phyloP scores from a whole-genome alignment of 2,329 filamentous ascomycete species.

The Pseudocercospora fuligena region DNA sequence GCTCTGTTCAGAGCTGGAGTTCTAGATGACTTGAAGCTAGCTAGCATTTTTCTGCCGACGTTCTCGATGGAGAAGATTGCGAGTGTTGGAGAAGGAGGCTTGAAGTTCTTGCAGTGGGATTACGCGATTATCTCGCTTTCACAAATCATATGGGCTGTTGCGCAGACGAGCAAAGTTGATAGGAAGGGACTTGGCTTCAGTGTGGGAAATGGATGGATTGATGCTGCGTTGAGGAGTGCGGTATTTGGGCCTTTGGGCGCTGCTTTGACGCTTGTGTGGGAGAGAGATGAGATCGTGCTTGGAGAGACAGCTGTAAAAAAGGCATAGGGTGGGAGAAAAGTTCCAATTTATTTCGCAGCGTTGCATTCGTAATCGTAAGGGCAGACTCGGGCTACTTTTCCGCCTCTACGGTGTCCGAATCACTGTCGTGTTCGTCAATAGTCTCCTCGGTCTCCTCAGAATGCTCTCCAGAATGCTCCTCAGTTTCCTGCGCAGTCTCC shows the following conservation, averaged over 20 bases:
- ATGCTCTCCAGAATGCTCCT: neutral
- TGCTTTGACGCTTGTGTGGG: neutral
- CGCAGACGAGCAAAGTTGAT: neutral
- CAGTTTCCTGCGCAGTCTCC: neutral
- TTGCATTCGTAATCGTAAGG: neutral
- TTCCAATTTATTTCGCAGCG: neutral
- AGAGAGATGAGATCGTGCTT: neutral
- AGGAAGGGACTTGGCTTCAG: neutral
- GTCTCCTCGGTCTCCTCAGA: neutral
- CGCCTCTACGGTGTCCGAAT: neutral
- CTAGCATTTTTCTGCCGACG: neutral
- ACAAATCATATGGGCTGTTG: neutral
- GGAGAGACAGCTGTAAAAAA: neutral
- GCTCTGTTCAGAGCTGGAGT: neutral
- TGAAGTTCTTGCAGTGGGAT: conserved; percentile 7
- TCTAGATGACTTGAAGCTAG: neutral
- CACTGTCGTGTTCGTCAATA: neutral
- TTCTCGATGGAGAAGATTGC: neutral
- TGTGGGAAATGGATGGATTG: neutral
- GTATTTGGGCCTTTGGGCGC: neutral
- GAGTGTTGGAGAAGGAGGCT: neutral
- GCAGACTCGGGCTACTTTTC: neutral
- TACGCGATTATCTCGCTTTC: neutral
- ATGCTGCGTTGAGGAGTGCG: neutral
- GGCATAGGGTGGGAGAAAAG: neutral